Base-by-base conservation (phyloP, 2,329 filamentous ascomycete species). In the Tolypocladium sp. region DNA sequence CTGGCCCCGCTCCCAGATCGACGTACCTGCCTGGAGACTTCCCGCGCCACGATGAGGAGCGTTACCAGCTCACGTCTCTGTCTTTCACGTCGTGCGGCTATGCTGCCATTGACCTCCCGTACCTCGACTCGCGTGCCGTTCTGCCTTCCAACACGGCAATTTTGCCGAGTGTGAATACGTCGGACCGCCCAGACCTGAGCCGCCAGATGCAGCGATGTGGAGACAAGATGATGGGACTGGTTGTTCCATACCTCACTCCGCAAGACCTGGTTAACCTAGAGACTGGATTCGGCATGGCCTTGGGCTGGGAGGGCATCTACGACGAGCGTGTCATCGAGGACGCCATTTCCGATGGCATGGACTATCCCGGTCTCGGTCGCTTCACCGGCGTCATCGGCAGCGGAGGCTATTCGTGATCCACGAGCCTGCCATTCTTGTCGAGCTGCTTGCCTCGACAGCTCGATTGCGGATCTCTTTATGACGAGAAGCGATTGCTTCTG, bases 71-170 rank as follows among this genome's bases (percentile, higher is more conserved):
- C 27, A 67, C 69, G 33, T 69, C 65, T 17, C 70, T 87, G 37
- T 74, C 77, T 1, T 80, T 88, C 70, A 79, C 78, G 38, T 87
- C 83, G 0, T 88, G 85, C 66, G 85, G 85, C 56, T 88, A 88
- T 64, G 81, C 79, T 40, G 69, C 71, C 7, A 67, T 87, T 1
- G 70, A 74, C 22, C 37, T 61, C 0, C 58, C 66, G 0, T 67
- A 67, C 33, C 69, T 78, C 53, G 71, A 77, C 58, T 73, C 77
- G 12, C 69, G 72, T 56, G 62, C 62, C 30, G 65, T 77, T 54
- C 63, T 76, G 25, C 67, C 70, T 7, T 6, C 54, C 10, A 60
- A 58, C 13, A 17, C 42, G 33, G 15, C 40, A 42, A 55, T n/a
- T 8, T 37, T 58, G 49, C 57, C 52, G 15, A n/a, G 17, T 4